These are phyloP conservation scores for Trichoderma atroviride DNA, from an alignment of 2,329 filamentous ascomycete genomes.

Conservation along the genomic window DNA sequence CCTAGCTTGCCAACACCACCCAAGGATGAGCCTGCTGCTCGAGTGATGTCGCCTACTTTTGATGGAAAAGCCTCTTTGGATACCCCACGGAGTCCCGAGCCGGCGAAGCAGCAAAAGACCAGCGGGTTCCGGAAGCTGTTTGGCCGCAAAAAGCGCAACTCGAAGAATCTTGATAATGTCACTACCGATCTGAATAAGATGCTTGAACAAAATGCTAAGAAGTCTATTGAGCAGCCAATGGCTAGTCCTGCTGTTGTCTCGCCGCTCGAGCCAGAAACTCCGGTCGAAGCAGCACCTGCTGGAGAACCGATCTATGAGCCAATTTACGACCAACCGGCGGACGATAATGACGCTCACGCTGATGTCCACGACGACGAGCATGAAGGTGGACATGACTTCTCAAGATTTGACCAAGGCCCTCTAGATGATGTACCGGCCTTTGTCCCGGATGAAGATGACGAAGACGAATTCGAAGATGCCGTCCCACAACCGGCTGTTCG, in stretches of 20 bases:
- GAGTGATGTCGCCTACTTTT: slow-evolving; percentile 13
- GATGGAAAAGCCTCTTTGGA: slow-evolving; percentile 27
- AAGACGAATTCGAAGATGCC: slow-evolving; percentile 44
- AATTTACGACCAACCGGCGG: slow-evolving; percentile 26
- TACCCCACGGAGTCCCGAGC: slow-evolving; percentile 34
- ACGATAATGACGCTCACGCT: slow-evolving; percentile 56
- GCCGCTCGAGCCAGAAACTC: not conserved
- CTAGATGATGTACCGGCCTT: slow-evolving; percentile 85
- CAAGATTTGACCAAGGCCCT: slow-evolving; percentile 85
- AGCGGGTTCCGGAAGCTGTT: slow-evolving; percentile 69
- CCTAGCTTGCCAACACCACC: slow-evolving; percentile 33
- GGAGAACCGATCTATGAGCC: slow-evolving; percentile 29
- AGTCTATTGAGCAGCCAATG: slow-evolving; percentile 27
- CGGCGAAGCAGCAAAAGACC: slow-evolving; percentile 46
- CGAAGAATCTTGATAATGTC: slow-evolving; percentile 59
- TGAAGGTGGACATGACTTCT: slow-evolving; percentile 63
- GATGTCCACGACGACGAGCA: slow-evolving; percentile 58
- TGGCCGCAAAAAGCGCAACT: slow-evolving; percentile 62
- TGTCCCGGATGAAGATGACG: slow-evolving; percentile 60
- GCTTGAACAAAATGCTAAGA: slow-evolving; percentile 45
- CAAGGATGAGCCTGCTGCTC: slow-evolving; percentile 25
- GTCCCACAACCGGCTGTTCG: slow-evolving; percentile 57
- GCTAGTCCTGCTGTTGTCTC: slow-evolving; percentile 33
- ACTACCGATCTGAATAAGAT: slow-evolving; percentile 54
- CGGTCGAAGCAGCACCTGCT: not conserved